phyloP scores from a whole-genome alignment of 2,329 filamentous ascomycete species.

The Penicillium crustosum region DNA sequence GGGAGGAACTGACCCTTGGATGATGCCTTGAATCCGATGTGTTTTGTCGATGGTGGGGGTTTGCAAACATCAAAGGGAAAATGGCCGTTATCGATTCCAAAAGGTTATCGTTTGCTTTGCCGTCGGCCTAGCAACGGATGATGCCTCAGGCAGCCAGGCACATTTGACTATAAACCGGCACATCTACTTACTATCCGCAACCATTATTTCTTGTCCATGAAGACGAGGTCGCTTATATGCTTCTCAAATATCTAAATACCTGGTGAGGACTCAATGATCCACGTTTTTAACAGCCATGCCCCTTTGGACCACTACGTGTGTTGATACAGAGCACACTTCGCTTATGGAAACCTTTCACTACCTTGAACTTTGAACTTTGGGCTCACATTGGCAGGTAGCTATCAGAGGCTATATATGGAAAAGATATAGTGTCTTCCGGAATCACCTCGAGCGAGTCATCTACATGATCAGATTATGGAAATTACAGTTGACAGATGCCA shows the following conservation, averaged over 20 bases:
- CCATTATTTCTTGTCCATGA: not conserved
- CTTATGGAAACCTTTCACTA: not conserved
- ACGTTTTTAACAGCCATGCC: not conserved
- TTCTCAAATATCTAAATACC: not conserved
- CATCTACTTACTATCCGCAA: not conserved
- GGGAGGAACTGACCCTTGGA: not conserved
- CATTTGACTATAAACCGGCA: not conserved
- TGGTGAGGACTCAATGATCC: fast-evolving
- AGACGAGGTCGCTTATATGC: not conserved
- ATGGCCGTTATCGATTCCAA: slow-evolving; percentile 16
- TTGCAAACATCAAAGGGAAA: slow-evolving; percentile 1
- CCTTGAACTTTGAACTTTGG: not conserved
- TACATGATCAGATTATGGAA: not conserved
- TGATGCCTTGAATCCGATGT: not conserved
- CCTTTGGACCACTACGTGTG: not conserved
- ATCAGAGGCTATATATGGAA: too few relatives aligned
- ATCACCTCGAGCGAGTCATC: not conserved
- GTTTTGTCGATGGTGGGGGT: slow-evolving; percentile 10
- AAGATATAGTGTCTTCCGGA: not conserved
- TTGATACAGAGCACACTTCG: not conserved
- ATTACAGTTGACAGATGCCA: not conserved
- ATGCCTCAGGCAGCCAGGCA: slow-evolving; percentile 8
- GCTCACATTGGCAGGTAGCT: not conserved
- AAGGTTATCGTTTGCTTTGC: slow-evolving; percentile 15
- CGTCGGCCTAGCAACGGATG: slow-evolving; percentile 14